Base-by-base conservation (phyloP, 169 alveolate species). In the Cryptosporidium baileyi region DNA sequence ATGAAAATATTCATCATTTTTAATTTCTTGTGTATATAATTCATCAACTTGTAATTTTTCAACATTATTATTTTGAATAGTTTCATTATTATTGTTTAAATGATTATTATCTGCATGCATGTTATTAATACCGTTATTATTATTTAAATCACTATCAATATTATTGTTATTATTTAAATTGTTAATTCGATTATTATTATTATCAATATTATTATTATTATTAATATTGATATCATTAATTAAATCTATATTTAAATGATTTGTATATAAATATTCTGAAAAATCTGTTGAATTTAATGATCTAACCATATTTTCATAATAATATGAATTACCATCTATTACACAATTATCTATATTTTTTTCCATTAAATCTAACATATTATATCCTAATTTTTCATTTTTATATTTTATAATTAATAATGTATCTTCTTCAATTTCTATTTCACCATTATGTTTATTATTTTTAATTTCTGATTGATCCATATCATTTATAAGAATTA, bases 361-460 rank as follows among this genome's bases (percentile, higher is more conserved):
- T 6, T 65, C 81, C 61, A 65, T 65, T 5, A 65, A 32, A 26
- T 65, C 11, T 19, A 65, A 51, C 34, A 65, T 7, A 65, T 51
- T 49, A 8, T 54, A 22, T 47, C 49, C 81, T 15, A 65, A 19
- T 2, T 36, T 30, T 19, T 57, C 28, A 34, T 65, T 65, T 19
- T 47, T 65, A 17, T 65, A 65, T 60, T 65, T 65, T 3, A 65
- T 65, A 3, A 65, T 49, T 24, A 65, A 36, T 22, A 65, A 19
- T 6, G 81, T 45, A 36, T 65, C 81, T n/a, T 65, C 81, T 19
- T 65, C 81, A 11, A 65, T 65, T 32, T 65, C 81, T 11, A 65
- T 65, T 65, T 65, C 81, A 13, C 81, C 81, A 19, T 65, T 54
- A 17, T 36, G 36, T 4, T 32, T 41, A 47, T 47, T 4, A 24